These are phyloP conservation scores for Pythium utonaiense DNA, from an alignment of 352 stramenopile genomes.

Conservation along the genomic window DNA sequence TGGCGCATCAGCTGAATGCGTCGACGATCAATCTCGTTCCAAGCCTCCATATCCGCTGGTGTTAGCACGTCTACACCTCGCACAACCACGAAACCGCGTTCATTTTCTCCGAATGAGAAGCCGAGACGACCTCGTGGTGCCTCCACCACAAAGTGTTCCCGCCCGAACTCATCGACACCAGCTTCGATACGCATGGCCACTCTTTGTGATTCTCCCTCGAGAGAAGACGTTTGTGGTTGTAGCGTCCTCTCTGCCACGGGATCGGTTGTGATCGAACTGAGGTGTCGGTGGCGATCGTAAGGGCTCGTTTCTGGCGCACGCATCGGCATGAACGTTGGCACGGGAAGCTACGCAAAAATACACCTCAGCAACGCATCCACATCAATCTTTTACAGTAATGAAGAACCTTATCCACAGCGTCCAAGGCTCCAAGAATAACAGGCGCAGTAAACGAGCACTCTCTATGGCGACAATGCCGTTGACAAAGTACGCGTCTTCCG, in stretches of 20 bases:
- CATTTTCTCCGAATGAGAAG: slow-evolving; percentile 49
- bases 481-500: not conserved
- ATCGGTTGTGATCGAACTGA: not conserved
- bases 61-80: slow-evolving; percentile 31
- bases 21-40: slow-evolving; percentile 31
- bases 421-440: not conserved
- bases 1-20: slow-evolving; percentile 32
- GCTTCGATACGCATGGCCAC: slow-evolving; percentile 22
- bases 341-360: not conserved
- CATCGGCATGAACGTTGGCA: not conserved
- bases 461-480: not conserved
- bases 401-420: not conserved
- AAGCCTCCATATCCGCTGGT: slow-evolving; percentile 22
- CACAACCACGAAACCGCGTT: slow-evolving; percentile 43
- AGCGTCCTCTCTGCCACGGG: not conserved
- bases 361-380: not conserved
- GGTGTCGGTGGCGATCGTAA: not conserved
- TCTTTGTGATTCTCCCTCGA: too few species aligned
- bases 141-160: slow-evolving; percentile 44
- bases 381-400: not conserved
- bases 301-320: not conserved
- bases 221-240: not conserved
- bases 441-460: not conserved
- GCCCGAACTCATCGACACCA: slow-evolving; percentile 43
- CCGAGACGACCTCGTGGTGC: slow-evolving; percentile 46